Evolutionary conservation across 2,329 filamentous ascomycete genomes (phyloP).

Genomic region (Fusarium torulosum): DNA sequence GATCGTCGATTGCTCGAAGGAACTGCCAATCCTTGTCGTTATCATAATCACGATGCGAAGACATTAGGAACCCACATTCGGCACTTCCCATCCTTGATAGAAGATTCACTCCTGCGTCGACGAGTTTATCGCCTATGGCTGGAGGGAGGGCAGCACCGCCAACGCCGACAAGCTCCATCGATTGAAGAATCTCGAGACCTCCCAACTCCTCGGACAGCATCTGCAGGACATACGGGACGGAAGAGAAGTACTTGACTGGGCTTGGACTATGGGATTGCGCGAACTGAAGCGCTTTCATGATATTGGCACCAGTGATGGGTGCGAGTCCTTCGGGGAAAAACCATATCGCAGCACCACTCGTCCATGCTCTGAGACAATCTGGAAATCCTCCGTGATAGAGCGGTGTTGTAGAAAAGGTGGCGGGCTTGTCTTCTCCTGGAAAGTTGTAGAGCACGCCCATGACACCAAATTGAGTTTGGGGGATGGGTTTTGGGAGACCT

Average conservation of each 20-base stretch:
- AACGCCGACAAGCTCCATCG: slow-evolving; percentile 72
- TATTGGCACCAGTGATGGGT: slow-evolving; percentile 68
- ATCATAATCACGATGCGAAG: slow-evolving; percentile 68
- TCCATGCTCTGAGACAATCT: slow-evolving; percentile 73
- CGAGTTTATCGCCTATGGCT: slow-evolving; percentile 65
- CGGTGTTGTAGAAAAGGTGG: slow-evolving; percentile 74
- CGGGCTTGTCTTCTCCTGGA: slow-evolving; percentile 49
- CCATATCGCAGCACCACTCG: slow-evolving; percentile 70
- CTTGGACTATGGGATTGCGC: slow-evolving; percentile 47
- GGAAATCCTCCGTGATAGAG: slow-evolving; percentile 75
- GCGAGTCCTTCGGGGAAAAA: slow-evolving; percentile 68
- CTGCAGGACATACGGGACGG: slow-evolving; percentile 70
- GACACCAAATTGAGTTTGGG: slow-evolving; percentile 67
- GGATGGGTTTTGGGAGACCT: slow-evolving; percentile 72
- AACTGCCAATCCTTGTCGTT: slow-evolving; percentile 72
- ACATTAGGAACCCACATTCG: slow-evolving; percentile 75
- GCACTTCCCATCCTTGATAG: slow-evolving; percentile 74
- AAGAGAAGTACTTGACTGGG: slow-evolving; percentile 69
- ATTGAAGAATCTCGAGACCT: slow-evolving; percentile 58
- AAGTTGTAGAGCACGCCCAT: slow-evolving; percentile 67
- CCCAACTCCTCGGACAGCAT: slow-evolving; percentile 60
- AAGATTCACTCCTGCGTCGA: slow-evolving; percentile 64
- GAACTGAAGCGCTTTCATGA: slow-evolving; percentile 61
- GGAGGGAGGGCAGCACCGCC: slow-evolving; percentile 70
- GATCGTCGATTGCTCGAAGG: slow-evolving; percentile 57